Conservation (phyloP, 345 rosid genomes). For the Cardamine resedifolia region DNA sequence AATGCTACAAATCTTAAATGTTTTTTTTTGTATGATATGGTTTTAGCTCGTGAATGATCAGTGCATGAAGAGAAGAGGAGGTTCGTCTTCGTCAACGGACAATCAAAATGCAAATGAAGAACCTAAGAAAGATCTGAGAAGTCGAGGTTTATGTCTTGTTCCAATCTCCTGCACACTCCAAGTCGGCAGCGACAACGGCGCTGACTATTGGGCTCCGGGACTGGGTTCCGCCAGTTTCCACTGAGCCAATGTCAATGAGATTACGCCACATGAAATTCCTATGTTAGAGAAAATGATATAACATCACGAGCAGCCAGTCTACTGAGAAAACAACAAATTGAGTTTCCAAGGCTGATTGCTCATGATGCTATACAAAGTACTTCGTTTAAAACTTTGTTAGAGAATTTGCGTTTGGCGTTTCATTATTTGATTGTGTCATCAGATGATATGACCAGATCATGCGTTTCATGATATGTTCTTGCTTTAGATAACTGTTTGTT, state of each 20-base stretch:
- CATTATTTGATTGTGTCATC: background rate
- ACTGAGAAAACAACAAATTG: slow-evolving; percentile 47
- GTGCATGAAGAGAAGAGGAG: slow-evolving; percentile 63
- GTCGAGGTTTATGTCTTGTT: slow-evolving; percentile 94
- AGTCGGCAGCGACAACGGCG: slow-evolving; percentile 85
- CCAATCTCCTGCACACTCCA: slow-evolving; percentile 86
- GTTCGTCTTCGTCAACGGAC: slow-evolving; percentile 29
- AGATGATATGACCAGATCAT: slow-evolving; percentile 14
- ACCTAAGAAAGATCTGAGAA: slow-evolving; percentile 68
- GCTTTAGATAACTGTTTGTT: slow-evolving; percentile 24
- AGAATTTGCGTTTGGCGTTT: slow-evolving; percentile 26
- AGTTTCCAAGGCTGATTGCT: slow-evolving; percentile 94
- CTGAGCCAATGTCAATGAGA: slow-evolving; percentile 26
- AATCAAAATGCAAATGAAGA: slow-evolving; percentile 48
- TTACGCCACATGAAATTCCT: slow-evolving; percentile 19
- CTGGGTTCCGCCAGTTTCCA: slow-evolving; percentile 55
- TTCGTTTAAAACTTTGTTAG: slow-evolving; percentile 15
- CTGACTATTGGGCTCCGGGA: slow-evolving; percentile 95
- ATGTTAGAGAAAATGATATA: slow-evolving; percentile 50
- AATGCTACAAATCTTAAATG: background rate
- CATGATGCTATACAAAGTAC: slow-evolving; percentile 87
- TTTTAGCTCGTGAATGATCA: slow-evolving; percentile 62
- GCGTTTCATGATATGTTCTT: slow-evolving; percentile 8
- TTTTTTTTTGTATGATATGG: slow-evolving; percentile 14
- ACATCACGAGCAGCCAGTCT: slow-evolving; percentile 99